Percentiles rank a stretch among this genome's conserved stretches.
Evolutionary conservation across 352 stramenopile genomes (phyloP).

Genomic region (Phytophthora meadii): DNA sequence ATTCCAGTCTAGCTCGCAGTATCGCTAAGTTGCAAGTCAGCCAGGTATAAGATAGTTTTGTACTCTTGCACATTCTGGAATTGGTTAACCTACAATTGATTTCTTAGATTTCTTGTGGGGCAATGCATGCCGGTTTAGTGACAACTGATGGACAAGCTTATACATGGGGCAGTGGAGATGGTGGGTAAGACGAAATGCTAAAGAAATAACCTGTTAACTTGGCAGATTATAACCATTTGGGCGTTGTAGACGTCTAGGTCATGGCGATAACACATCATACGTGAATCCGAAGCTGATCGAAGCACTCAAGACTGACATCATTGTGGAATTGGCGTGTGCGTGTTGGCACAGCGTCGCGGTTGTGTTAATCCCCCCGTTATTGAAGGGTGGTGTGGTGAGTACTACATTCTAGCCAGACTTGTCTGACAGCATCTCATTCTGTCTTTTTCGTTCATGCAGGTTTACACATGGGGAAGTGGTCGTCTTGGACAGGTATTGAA

Average conservation of each 20-base stretch:
- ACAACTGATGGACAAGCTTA: slow-evolving; percentile 75
- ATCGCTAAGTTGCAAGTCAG: slow-evolving; percentile 64
- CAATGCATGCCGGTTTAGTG: slow-evolving; percentile 81
- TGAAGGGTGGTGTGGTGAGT: slow-evolving; percentile 79
- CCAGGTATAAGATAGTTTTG: slow-evolving; percentile 41
- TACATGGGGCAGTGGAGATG: slow-evolving; percentile 87
- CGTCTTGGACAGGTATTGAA: slow-evolving; percentile 87
- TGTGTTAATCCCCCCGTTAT: slow-evolving; percentile 86
- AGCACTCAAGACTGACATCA: slow-evolving; percentile 70
- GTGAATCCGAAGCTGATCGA: slow-evolving; percentile 82
- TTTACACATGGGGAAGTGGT: slow-evolving; percentile 94
- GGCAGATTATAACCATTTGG: background rate
- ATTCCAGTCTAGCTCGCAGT: slow-evolving; percentile 61
- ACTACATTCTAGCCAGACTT: background rate
- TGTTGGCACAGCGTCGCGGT: slow-evolving; percentile 92
- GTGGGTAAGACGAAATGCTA: slow-evolving; percentile 56
- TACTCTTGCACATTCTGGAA: background rate
- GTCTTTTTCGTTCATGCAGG: slow-evolving; percentile 20
- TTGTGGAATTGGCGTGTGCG: slow-evolving; percentile 80
- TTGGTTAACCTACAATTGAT: background rate
- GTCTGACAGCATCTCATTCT: background rate
- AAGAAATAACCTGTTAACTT: background rate
- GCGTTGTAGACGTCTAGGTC: slow-evolving; percentile 60
- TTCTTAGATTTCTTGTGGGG: slow-evolving; percentile 75
- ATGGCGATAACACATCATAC: slow-evolving; percentile 75